Evolutionary conservation across 139 green algal genomes (phyloP).

Genomic region (Gonium pectorale): DNA sequence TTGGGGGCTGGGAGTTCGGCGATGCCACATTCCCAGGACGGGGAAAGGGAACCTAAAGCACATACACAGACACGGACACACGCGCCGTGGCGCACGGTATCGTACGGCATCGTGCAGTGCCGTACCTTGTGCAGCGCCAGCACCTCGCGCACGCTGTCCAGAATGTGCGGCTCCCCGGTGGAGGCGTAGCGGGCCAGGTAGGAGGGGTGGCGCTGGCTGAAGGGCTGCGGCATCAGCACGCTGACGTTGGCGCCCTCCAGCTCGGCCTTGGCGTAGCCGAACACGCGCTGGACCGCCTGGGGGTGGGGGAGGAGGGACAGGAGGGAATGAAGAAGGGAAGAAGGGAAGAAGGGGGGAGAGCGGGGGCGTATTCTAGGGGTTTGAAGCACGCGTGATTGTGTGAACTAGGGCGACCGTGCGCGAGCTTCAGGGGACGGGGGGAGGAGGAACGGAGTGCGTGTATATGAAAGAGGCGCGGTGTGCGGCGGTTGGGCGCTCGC

Average conservation of each 20-base stretch:
- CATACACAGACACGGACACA: neutral
- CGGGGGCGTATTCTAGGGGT: no score
- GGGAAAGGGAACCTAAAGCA: no score
- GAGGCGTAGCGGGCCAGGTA: constrained; percentile 47
- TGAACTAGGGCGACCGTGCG: no score
- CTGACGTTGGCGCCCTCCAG: constrained; percentile 46
- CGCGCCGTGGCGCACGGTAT: neutral
- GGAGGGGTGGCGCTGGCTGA: constrained; percentile 36
- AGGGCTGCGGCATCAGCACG: constrained; percentile 57
- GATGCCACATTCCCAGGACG: no score
- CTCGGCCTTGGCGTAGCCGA: constrained; percentile 50
- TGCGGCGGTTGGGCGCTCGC: no score
- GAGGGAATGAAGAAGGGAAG: constrained; percentile 21
- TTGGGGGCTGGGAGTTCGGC: no score
- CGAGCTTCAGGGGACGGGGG: no score
- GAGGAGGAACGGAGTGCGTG: no score
- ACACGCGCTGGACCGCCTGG: constrained; percentile 21
- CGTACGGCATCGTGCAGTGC: no score
- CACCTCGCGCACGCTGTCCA: constrained; percentile 60
- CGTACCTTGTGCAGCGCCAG: constrained; percentile 53
- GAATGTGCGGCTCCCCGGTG: constrained; percentile 50
- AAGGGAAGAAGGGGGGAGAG: no score
- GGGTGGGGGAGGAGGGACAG: neutral
- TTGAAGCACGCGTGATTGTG: no score
- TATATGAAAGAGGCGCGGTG: no score